Conservation (phyloP, 371 early-diverging fungal species). For the Neoconidiobolus thromboides region DNA sequence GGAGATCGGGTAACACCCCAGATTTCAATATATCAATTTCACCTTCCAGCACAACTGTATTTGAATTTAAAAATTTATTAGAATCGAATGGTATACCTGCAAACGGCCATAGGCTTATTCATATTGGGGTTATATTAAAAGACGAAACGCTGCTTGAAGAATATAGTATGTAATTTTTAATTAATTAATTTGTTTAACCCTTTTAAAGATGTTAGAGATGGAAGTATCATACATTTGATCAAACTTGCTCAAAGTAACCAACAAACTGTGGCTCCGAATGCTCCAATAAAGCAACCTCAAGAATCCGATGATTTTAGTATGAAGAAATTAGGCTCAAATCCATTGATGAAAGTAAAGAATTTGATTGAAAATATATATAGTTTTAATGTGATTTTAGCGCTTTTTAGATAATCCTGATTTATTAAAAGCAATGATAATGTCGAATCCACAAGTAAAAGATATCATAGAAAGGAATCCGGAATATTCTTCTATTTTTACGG, state of each 20-base stretch:
- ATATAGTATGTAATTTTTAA: constrained; percentile 4
- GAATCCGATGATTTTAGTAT: constrained; percentile 8
- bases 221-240: constrained; percentile 41
- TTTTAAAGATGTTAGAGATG: constrained; percentile 23
- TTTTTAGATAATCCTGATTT: constrained; percentile 24
- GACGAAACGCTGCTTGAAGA: neutral
- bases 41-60: neutral
- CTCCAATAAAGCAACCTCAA: constrained; percentile 16
- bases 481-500: constrained; percentile 50
- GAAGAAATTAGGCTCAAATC: neutral
- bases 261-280: constrained; percentile 13
- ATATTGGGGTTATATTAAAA: neutral
- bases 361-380: neutral
- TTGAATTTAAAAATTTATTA: neutral
- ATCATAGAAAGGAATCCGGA: constrained; percentile 60
- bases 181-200: neutral
- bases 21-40: too few relatives aligned
- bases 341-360: neutral
- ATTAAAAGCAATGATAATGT: constrained; percentile 47
- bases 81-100: neutral
- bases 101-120: neutral
- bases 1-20: too few relatives aligned
- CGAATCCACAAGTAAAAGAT: constrained; percentile 42
- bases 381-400: neutral
- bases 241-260: constrained; percentile 14